Evolutionary conservation across 495 filamentous ascomycete genomes (phyloP), one percentile per base, ranked within the genome.

Genomic region (Polyplosphaeria fusca): DNA sequence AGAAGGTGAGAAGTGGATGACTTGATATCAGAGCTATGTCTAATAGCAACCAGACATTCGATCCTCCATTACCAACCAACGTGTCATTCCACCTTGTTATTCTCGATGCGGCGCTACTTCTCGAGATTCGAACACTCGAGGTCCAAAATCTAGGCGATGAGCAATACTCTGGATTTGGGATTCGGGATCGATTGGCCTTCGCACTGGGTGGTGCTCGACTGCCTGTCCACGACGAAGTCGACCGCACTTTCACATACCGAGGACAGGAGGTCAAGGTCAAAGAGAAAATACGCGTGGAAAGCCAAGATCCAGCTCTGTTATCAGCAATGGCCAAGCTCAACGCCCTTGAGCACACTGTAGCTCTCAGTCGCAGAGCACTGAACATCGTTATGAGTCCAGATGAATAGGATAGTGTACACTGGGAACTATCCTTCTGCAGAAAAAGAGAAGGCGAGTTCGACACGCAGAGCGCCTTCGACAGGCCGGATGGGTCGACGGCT

Each of bases 271-370:
- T 96, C 0, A 82, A 78, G 39, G 94, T 98, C 18, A 83, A 80
- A 58, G 93, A 97, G 64, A 95, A 96, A 70, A 81, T 98, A 9
- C 79, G 83, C 25, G 88, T 97, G 4, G 93, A 96, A 73, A 91
- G 83, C 52, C 88, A 91, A 51, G 93, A 98, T 67, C 94, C 93
- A 26, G 89, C 84, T 67, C 61, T 98, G 58, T 81, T 98, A 73
- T 82, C 86, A n/a, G 76, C 91, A 14, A 85, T 88, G 74, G 86
- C 89, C 3, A 98, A 98, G 73, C 70, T 98, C 71, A 84, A 79
- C 24, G 89, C 88, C 19, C 68, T 97, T 52, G 86, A 89, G 47
- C 83, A 91, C 65, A 81, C 81, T 49, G 76, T 96, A 9, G 76
- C 70, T 49, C 73, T 85, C 51, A 84, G 83, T 66, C 79, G 88